These are phyloP conservation scores for Rhododendron vialii DNA, from an alignment of 148 eudicot genomes.

Conservation along the genomic window DNA sequence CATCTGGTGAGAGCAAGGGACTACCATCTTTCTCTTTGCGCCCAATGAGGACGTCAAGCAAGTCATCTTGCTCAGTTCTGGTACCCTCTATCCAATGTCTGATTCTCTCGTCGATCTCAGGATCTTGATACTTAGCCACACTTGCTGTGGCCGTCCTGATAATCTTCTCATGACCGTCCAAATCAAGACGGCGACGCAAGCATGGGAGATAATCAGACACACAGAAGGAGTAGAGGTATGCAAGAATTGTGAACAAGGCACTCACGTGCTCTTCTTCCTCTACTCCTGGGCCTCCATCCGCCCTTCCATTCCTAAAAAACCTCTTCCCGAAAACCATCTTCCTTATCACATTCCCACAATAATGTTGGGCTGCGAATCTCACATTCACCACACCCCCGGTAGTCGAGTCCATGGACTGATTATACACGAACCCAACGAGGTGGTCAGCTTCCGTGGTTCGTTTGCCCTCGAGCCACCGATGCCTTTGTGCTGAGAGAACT, in stretches of 20 bases:
- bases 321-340: constrained; percentile 4
- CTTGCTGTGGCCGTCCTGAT: neutral
- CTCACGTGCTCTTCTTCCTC: constrained; percentile 13
- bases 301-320: constrained; percentile 3
- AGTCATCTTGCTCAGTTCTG: constrained; percentile 9
- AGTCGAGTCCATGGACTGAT: neutral
- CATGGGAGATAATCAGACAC: constrained; percentile 24
- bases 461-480: too few relatives aligned
- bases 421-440: neutral
- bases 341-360: constrained; percentile 15
- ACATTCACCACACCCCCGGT: constrained; percentile 5
- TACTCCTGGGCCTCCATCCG: constrained; percentile 3
- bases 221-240: constrained; percentile 5
- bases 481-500: too few relatives aligned
- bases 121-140: constrained; percentile 16
- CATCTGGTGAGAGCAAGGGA: constrained; percentile 14
- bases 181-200: constrained; percentile 8
- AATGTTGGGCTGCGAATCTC: neutral
- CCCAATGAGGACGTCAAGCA: constrained; percentile 18
- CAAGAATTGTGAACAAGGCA: constrained; percentile 11
- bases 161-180: constrained; percentile 19
- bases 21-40: constrained; percentile 6
- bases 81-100: constrained; percentile 16
- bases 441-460: too few relatives aligned
- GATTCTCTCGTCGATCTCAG: constrained; percentile 12